A percentile compares a stretch with the other conserved stretches of the same genome.
phyloP scores from a whole-genome alignment of 495 filamentous ascomycete species.

The Tuber calosporum region DNA sequence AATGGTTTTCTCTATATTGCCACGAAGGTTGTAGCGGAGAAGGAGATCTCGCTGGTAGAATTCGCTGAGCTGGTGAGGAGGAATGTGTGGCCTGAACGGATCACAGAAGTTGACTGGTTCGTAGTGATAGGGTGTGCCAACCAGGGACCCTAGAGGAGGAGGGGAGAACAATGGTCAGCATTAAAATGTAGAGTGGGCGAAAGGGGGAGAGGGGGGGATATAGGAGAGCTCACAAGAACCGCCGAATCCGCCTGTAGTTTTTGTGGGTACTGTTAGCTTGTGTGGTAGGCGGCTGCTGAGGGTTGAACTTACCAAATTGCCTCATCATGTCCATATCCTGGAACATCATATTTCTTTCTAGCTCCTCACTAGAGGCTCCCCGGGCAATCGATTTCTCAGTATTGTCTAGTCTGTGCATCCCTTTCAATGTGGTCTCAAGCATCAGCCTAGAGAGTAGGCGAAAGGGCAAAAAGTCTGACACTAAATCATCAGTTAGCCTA shows the following conservation, averaged over 20 bases:
- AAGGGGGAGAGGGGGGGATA: background rate
- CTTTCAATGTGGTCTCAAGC: conserved; percentile 15
- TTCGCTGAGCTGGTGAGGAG: background rate
- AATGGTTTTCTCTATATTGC: background rate
- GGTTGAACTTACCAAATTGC: background rate
- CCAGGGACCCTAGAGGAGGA: background rate
- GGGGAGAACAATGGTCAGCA: background rate
- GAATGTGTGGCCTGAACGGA: background rate
- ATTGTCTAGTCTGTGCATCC: background rate
- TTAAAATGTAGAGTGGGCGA: background rate
- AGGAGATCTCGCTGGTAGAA: background rate
- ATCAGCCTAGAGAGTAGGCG: background rate
- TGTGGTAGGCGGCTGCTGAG: no score
- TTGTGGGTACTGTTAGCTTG: background rate
- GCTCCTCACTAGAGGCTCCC: background rate
- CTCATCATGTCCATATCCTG: background rate
- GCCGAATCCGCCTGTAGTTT: background rate
- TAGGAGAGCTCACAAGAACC: background rate
- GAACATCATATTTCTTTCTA: background rate
- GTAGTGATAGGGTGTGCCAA: background rate
- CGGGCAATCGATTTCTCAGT: background rate
- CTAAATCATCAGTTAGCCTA: background rate
- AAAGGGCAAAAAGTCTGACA: background rate
- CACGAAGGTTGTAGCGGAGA: background rate
- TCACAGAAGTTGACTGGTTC: background rate